Evolutionary conservation across 2,329 filamentous ascomycete species (phyloP).

Genomic region (Phialocephala sp.): DNA sequence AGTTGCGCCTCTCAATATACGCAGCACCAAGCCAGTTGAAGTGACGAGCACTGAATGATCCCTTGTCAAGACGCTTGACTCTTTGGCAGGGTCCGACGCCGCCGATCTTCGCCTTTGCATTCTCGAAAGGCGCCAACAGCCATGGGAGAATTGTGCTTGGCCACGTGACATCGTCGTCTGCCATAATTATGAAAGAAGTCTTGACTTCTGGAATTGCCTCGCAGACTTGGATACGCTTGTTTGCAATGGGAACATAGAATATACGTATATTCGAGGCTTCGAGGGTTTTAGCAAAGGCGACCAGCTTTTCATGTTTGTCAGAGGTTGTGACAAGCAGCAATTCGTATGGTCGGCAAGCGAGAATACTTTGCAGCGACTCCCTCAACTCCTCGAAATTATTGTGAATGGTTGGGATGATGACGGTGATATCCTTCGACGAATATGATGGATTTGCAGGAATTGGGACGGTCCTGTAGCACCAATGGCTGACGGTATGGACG

Average conservation of each 20-base stretch:
- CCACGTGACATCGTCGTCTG: slow-evolving; percentile 96
- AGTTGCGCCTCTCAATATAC: slow-evolving; percentile 93
- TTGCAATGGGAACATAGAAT: slow-evolving; percentile 81
- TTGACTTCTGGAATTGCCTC: slow-evolving; percentile 84
- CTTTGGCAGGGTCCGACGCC: slow-evolving; percentile 93
- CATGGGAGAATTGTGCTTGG: slow-evolving; percentile 84
- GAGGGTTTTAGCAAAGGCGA: slow-evolving; percentile 68
- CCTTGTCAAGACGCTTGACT: slow-evolving; percentile 68
- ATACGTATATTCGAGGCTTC: slow-evolving; percentile 69
- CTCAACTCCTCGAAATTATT: slow-evolving; percentile 83
- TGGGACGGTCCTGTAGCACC: slow-evolving; percentile 84
- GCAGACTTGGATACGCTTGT: slow-evolving; percentile 94
- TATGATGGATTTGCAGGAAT: slow-evolving; percentile 77
- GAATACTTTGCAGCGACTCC: slow-evolving; percentile 78
- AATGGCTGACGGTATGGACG: slow-evolving; percentile 85
- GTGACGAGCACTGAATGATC: slow-evolving; percentile 64
- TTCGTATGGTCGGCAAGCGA: slow-evolving; percentile 71
- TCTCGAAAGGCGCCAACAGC: slow-evolving; percentile 92
- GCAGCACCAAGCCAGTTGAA: slow-evolving; percentile 92
- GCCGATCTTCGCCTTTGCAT: slow-evolving; percentile 73
- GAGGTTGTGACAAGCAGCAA: slow-evolving; percentile 88
- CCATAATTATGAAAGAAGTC: slow-evolving; percentile 87
- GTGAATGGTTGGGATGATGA: slow-evolving; percentile 92
- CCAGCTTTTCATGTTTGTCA: slow-evolving; percentile 73
- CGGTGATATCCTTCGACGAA: slow-evolving; percentile 80